A percentile compares a stretch with the other conserved stretches of the same genome.
phyloP scores from a whole-genome alignment of 2,329 filamentous ascomycete species.

The Colletotrichum abscissum region DNA sequence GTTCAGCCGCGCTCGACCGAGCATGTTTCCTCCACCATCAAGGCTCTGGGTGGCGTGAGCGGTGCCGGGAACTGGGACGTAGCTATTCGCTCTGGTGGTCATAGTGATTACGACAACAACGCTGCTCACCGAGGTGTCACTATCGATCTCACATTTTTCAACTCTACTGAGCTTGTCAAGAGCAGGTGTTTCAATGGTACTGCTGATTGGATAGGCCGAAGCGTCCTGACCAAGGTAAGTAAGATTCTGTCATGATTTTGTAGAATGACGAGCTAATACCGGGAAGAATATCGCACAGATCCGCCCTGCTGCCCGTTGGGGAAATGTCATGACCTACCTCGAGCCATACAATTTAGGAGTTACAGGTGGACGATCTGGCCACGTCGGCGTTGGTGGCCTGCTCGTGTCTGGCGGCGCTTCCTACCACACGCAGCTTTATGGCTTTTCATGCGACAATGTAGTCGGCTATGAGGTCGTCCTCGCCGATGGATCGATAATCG shows the following conservation, averaged over 20 bases:
- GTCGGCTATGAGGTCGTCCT: constrained; percentile 58
- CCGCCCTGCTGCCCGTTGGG: constrained; percentile 42
- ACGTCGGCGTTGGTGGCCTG: constrained; percentile 42
- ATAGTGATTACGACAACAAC: constrained; percentile 55
- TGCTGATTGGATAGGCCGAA: constrained; percentile 1
- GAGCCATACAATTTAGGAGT: constrained; percentile 37
- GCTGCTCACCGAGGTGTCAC: constrained; percentile 51
- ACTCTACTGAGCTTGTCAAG: constrained; percentile 40
- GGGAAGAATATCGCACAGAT: constrained; percentile 40
- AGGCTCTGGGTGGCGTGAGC: constrained; percentile 16
- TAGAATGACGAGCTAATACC: too few relatives aligned
- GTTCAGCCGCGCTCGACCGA: constrained; percentile 38
- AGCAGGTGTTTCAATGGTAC: constrained; percentile 19
- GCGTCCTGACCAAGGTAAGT: constrained; percentile 9
- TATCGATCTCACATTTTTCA: constrained; percentile 50
- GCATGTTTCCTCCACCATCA: constrained; percentile 37
- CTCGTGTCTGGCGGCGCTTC: constrained; percentile 45
- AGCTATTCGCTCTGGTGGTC: constrained; percentile 56
- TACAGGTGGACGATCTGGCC: constrained; percentile 39
- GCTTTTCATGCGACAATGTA: constrained; percentile 57
- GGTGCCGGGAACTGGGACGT: constrained; percentile 33
- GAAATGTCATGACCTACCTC: constrained; percentile 38
- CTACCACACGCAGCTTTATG: constrained; percentile 40
- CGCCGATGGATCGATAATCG: constrained; percentile 52
- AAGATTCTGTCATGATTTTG: not conserved